Base-by-base conservation (phyloP, 2,329 filamentous ascomycete species). In the Taxawa tesnikishii region DNA sequence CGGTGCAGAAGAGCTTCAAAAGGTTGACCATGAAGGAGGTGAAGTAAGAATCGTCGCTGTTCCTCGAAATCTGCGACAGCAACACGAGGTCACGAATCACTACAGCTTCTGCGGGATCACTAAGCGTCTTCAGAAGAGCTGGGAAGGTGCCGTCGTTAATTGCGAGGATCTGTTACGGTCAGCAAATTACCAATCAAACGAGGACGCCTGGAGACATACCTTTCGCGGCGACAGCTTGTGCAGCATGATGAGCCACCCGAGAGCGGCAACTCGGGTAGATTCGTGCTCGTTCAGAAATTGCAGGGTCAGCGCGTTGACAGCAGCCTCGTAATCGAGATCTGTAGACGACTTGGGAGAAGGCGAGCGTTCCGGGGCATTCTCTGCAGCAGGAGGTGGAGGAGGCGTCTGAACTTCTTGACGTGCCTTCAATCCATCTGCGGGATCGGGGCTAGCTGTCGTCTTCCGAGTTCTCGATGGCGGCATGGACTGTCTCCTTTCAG, bases 81-180 rank as follows among this genome's bases (percentile, higher is more conserved):
- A 98, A 67, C 41, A 96, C 83, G 17, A 98, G 61, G 53, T 98
- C 90, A 46, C 90, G 83, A 4, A 84, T 96, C 2, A 98, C 92
- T 5, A 98, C 90, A 12, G 85, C 83, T 53, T 98, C 90, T 6
- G 88, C 83, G 6, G 88, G 84, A 54, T 98, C 90, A 1, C 88
- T 96, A 1, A 98, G 68, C 0, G 90, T 98, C 60, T 98, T 98
- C 18, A 98, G 74, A 17, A 98, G 64, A 13, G 88, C 90, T 9
- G 90, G 90, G 50, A 98, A 98, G 1, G 88, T 96, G 29, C 88
- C 90, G 49, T 96, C 90, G 43, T 96, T 94, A 51, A 94, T 94
- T 6, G 88, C 87, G 24, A 96, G 69, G 10, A 67, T 65, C 54
- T n/a, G n/a, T n/a, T n/a, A n/a, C n/a, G n/a, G n/a, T n/a, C n/a